Evolutionary conservation across 352 stramenopile genomes (phyloP), one percentile per base, ranked within the genome.

Genomic region (Globisporangium ultimum): DNA sequence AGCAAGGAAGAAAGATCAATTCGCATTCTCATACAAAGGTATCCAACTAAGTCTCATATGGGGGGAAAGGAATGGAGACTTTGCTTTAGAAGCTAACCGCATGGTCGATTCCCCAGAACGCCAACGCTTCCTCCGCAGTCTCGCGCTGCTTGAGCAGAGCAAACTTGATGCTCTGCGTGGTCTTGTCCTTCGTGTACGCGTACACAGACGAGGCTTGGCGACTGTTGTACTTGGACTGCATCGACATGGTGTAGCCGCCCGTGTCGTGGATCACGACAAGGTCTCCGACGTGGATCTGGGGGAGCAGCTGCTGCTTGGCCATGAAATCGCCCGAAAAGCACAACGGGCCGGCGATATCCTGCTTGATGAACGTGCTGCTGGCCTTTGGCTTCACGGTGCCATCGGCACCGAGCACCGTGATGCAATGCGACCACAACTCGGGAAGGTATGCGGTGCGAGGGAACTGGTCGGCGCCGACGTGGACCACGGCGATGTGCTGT

Each of bases 251-350:
- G 72, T 97, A 96, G 45, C 77, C 89, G 21, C 89, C 90, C 42
- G 80, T 88, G 62, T 97, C 90, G 49, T 94, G 80, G 52, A 97
- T 80, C 34, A 97, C 86, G 47, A 93, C 61, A 17, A 81, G 76
- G 65, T 96, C 85, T 10, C 82, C 83, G 24, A 82, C 72, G 47
- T 88, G 48, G 54, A 93, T 88, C n/a, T 73, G 74, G 24, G 85
- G 87, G 32, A 94, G 52, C 41, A 86, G 64, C 32, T 87, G 61
- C 49, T 93, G 76, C 61, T 87, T 87, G 32, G 78, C 87, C 12
- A 98, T 60, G 50, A 97, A 88, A 60, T 98, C 93, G 3, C 92
- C 93, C 11, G 87, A 91, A 55, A 98, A 98, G 64, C 93, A 98
- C 10, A 98, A 78, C 20, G 93, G 93, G 0, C 93, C 93, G 0